Base-by-base conservation (phyloP, 805 yeast genomes). In the Pichia cabralensis region DNA sequence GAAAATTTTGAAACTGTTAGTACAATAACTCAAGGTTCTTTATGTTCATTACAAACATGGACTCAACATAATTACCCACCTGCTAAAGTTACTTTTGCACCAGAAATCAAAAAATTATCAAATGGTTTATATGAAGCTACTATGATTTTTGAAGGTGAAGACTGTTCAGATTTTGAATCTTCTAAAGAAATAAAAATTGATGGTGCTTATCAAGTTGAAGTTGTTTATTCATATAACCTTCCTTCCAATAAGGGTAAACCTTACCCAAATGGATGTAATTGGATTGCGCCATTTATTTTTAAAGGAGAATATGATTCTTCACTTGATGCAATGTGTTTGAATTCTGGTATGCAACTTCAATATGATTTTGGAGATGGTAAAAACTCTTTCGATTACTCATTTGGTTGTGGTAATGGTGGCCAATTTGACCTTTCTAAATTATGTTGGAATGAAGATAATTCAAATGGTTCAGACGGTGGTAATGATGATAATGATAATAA, bases 291-390 rank as follows among this genome's bases (percentile, higher is more conserved):
- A 5, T 45, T 54, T 30, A 38, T 41, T 13, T 47, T 53, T 12
- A 2, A n/a, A n/a, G 33, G 33, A 3, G 9, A 3, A 6, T 29
- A 17, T 8, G 36, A 31, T 28, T 3, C 25, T n/a, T 6, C 20
- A 16, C 28, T 18, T 16, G 18, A 29, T 14, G 17, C 26, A 32
- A 40, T 45, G 15, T 54, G 49, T 29, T 33, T 34, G 26, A 24
- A n/a, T 1, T 33, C 33, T 19, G 35, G 41, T 16, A 41, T 42
- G n/a, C 53, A 49, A 37, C 45, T 54, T 33, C 57, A 54, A 29
- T 53, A 41, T 27, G 59, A 53, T 22, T 48, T 49, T 42, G 35
- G 20, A 6, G 45, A 31, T 14, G 31, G 18, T 6, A 22, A 20
- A 8, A 29, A 34, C 19, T 28, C 40, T 6, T 38, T 38, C 14